Evolutionary conservation across 2,329 filamentous ascomycete species (phyloP).

Genomic region (Epichloe elymi): DNA sequence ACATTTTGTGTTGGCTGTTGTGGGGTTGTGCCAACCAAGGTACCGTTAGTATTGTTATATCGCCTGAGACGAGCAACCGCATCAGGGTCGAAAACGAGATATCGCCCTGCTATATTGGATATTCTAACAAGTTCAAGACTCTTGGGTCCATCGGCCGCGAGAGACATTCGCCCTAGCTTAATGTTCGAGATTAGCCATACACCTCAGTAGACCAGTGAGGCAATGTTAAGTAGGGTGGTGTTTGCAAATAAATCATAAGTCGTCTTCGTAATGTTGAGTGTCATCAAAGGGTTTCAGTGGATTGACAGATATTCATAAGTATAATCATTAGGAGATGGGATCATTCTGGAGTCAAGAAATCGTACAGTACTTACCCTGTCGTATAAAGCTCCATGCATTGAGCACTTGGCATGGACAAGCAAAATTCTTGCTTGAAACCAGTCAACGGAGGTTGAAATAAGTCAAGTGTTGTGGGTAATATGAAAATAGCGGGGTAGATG

Average conservation of each 20-base stretch:
- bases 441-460: neutral
- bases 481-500: neutral
- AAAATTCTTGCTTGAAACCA: neutral
- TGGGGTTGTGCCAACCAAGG: conserved; percentile 75
- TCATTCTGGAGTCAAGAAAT: neutral
- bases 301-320: conserved; percentile 44
- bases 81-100: conserved; percentile 80
- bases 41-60: conserved; percentile 71
- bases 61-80: conserved; percentile 66
- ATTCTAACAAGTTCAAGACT: conserved; percentile 52
- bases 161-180: neutral
- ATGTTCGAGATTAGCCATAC: neutral
- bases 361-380: neutral
- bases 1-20: conserved; percentile 92
- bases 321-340: conserved; percentile 30
- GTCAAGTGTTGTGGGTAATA: neutral
- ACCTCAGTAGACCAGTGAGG: neutral
- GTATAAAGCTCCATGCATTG: neutral
- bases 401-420: neutral
- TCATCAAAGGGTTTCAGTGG: conserved; percentile 38
- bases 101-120: conserved; percentile 65
- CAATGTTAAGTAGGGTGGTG: neutral
- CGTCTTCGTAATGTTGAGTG: conserved; percentile 31
- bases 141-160: neutral
- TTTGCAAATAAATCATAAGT: conserved; percentile 22